Base-by-base conservation (phyloP, 2,329 filamentous ascomycete genomes). In the Lachnellula suecica region DNA sequence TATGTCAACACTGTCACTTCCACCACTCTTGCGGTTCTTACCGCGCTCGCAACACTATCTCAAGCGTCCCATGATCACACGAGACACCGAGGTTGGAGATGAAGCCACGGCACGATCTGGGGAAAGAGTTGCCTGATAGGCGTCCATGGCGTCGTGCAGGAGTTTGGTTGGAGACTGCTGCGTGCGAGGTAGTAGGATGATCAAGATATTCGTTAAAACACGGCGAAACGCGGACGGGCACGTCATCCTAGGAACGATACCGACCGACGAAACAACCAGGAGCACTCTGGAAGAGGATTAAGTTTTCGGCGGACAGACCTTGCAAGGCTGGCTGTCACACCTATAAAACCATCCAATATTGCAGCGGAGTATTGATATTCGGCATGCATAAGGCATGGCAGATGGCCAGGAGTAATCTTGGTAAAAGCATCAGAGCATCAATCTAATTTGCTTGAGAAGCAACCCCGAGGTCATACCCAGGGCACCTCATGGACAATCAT, bases 181-280 rank as follows among this genome's bases (percentile, higher is more conserved):
- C n/a, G n/a, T 40, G 17, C 37, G 8, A 40, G 19, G 42, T 29
- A 10, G 25, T 5, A 17, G 23, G 10, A 35, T 35, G 15, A n/a
- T 15, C 10, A 19, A 20, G n/a, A n/a, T n/a, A n/a, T n/a, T n/a
- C n/a, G n/a, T n/a, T n/a, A n/a, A n/a, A n/a, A n/a, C n/a, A n/a
- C n/a, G n/a, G n/a, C n/a, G n/a, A 46, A 44, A 44, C 22, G n/a
- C 22, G 15, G n/a, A 29, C 23, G 15, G 22, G 42, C 24, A 44
- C 42, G 24, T 44, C 42, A 31, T 44, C 15, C 24, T 44, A 13
- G 22, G 41, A 44, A 46, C 22, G 44, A 46, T 35, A n/a, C 20
- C 17, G 17, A 40, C 37, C 37, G 37, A 19, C 6, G 11, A 22
- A n/a, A 11, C 20, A 19, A 10, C 37, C 19, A 40, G n/a, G 37